These are phyloP conservation scores for Tylopilus rubrobrunneus DNA, from an alignment of 768 basidiomycete species.

Conservation along the genomic window DNA sequence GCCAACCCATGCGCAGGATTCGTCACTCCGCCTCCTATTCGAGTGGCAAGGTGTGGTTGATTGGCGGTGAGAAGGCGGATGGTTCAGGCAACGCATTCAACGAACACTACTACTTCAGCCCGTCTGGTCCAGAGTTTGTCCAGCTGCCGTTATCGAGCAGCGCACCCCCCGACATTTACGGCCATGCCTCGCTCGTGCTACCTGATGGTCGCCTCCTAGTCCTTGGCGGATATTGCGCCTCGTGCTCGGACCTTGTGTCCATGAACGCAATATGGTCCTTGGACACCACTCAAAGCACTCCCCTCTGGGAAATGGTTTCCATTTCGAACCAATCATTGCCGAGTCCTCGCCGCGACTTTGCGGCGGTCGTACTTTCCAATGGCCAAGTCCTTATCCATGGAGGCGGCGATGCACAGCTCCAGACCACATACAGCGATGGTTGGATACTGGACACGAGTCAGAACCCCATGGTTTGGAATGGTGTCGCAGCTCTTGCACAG, in stretches of 20 bases:
- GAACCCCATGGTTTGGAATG: constrained; percentile 58
- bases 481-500: constrained; percentile 46
- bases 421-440: constrained; percentile 59
- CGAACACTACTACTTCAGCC: constrained; percentile 63
- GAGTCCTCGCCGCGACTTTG: constrained; percentile 60
- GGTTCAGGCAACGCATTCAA: constrained; percentile 62
- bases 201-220: constrained; percentile 66
- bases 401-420: constrained; percentile 58
- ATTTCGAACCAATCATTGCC: constrained; percentile 45
- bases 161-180: constrained; percentile 66
- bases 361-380: constrained; percentile 44
- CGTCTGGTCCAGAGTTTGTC: constrained; percentile 47
- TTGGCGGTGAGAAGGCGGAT: constrained; percentile 82
- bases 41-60: constrained; percentile 57
- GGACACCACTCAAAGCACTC: constrained; percentile 47
- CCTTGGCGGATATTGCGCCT: constrained; percentile 66
- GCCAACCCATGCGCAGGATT: constrained; percentile 72
- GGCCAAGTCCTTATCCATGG: constrained; percentile 73
- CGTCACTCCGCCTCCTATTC: constrained; percentile 61
- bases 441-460: constrained; percentile 62
- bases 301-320: constrained; percentile 48
- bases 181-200: constrained; percentile 70
- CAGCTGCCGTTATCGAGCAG: constrained; percentile 45
- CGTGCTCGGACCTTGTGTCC: constrained; percentile 45
- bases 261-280: constrained; percentile 61